Evolutionary conservation across 257 asterid species (phyloP).

Genomic region (Linderniella brevidens): DNA sequence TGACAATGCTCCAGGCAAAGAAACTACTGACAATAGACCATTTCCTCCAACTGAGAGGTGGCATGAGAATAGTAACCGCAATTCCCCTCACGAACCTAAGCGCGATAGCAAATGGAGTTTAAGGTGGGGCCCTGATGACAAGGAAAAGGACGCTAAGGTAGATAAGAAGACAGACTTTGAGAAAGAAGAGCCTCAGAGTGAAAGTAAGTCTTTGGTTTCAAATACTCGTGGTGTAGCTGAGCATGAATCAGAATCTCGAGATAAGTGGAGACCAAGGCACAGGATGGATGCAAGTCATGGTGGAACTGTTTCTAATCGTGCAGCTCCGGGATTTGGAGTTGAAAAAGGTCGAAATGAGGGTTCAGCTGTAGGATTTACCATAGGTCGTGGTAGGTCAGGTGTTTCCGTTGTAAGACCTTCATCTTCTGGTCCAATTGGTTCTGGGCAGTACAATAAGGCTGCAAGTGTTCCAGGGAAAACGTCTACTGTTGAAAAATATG

Average conservation of each 20-base stretch:
- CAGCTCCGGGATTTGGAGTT: constrained; percentile 93
- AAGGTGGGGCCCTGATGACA: constrained; percentile 98
- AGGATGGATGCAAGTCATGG: constrained; percentile 70
- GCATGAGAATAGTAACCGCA: constrained; percentile 64
- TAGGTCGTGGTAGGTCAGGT: constrained; percentile 83
- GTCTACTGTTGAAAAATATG: constrained; percentile 20
- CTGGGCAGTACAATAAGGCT: constrained; percentile 22
- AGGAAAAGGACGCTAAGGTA: constrained; percentile 66
- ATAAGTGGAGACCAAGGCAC: constrained; percentile 99
- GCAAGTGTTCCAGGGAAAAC: constrained; percentile 38
- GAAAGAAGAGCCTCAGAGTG: constrained; percentile 60
- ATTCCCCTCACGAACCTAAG: constrained; percentile 53
- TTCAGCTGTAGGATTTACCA: constrained; percentile 58
- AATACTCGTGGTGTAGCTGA: constrained; percentile 48
- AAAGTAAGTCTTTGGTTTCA: constrained; percentile 38
- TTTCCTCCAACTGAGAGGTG: constrained; percentile 56
- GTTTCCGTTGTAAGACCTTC: constrained; percentile 29
- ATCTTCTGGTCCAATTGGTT: constrained; percentile 41
- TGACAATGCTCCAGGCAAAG: constrained; percentile 57
- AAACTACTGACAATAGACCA: constrained; percentile 46
- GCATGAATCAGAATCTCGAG: constrained; percentile 85
- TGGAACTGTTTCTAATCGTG: constrained; percentile 51
- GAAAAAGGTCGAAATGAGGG: constrained; percentile 74
- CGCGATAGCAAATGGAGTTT: constrained; percentile 93
- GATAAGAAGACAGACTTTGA: constrained; percentile 59